A percentile compares a stretch with the other conserved stretches of the same genome.
phyloP scores from a whole-genome alignment of 2,329 filamentous ascomycete genomes.

The Leptosphaerulina australis region DNA sequence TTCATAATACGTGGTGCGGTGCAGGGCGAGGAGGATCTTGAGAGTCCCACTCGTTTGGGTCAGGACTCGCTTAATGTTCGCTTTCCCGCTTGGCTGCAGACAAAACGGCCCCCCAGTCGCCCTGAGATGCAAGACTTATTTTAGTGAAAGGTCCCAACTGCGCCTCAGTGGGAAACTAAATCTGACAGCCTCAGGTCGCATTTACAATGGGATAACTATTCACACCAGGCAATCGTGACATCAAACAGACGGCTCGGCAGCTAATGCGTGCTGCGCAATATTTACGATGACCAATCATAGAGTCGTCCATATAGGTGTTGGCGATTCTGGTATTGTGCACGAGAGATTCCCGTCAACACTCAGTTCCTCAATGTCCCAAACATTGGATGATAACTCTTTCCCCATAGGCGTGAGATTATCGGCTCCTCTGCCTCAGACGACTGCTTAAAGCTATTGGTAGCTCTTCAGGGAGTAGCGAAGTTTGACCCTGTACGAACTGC shows the following conservation, averaged over 20 bases:
- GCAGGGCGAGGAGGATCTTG: neutral
- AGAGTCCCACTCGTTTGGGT: slow-evolving; percentile 10
- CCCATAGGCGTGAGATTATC: too few relatives aligned
- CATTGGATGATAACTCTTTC: too few relatives aligned
- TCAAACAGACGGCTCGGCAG: neutral
- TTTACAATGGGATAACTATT: neutral
- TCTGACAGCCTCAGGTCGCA: neutral
- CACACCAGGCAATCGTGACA: neutral
- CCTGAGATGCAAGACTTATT: slow-evolving; percentile 10
- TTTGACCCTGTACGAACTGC: too few relatives aligned
- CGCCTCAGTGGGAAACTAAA: slow-evolving; percentile 5
- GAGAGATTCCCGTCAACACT: too few relatives aligned
- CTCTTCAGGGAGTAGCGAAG: too few relatives aligned
- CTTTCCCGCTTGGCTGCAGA: slow-evolving; percentile 6
- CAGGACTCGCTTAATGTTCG: slow-evolving; percentile 10
- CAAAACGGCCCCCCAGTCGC: slow-evolving; percentile 5
- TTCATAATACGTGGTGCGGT: slow-evolving; percentile 8
- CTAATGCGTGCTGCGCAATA: neutral
- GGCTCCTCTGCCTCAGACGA: too few relatives aligned
- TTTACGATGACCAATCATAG: neutral
- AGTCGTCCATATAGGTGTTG: neutral
- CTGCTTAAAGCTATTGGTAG: too few relatives aligned
- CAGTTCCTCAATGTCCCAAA: too few relatives aligned
- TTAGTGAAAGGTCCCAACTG: neutral
- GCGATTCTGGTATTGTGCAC: neutral